These are phyloP conservation scores for Sonneratia alba DNA, from an alignment of 345 rosid genomes.

Conservation along the genomic window DNA sequence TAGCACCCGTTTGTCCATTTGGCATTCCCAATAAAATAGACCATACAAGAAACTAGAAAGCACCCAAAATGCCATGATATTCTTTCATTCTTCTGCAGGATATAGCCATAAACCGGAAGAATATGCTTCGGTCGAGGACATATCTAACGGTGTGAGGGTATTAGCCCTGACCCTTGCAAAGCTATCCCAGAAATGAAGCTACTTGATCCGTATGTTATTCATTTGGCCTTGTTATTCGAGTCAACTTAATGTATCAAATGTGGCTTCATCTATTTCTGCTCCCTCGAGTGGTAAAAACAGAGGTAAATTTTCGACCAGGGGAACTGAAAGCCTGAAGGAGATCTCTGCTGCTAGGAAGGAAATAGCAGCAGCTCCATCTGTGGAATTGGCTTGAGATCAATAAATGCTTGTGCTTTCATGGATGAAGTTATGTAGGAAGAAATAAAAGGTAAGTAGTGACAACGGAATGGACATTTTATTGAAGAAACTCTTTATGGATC, in stretches of 20 bases:
- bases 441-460: too few relatives aligned
- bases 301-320: neutral
- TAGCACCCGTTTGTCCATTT: neutral
- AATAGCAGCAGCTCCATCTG: neutral
- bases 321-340: neutral
- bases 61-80: neutral
- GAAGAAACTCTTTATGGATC: too few relatives aligned
- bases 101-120: slow-evolving; percentile 97
- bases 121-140: slow-evolving; percentile 50
- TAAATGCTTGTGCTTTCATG: too few relatives aligned
- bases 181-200: slow-evolving; percentile 34
- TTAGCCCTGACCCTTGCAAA: slow-evolving; percentile 68
- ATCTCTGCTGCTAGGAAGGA: neutral
- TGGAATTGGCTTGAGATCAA: neutral
- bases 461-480: too few relatives aligned
- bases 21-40: neutral
- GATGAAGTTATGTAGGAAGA: too few relatives aligned
- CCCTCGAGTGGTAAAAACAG: neutral
- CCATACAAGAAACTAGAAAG: neutral
- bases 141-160: slow-evolving; percentile 74
- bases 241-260: neutral
- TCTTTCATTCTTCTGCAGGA: slow-evolving; percentile 29
- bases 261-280: neutral
- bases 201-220: neutral
- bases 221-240: neutral